phyloP scores from a whole-genome alignment of 176 grass and related monocot species.

The Avena sativa region DNA sequence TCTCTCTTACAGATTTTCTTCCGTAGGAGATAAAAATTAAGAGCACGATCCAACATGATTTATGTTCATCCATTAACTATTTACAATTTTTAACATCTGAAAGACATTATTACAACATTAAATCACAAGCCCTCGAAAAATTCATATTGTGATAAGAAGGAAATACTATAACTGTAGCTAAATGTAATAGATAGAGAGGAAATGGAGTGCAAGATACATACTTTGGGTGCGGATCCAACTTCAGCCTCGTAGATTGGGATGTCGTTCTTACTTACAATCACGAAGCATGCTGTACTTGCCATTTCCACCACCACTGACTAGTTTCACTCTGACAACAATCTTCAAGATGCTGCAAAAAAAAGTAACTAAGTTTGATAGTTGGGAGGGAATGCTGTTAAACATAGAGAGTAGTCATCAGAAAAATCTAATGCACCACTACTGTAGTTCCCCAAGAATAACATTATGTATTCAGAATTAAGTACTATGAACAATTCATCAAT shows the following conservation, averaged over 20 bases:
- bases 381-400: not conserved
- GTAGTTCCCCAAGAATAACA: conserved; percentile 22
- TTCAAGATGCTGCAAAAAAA: conserved; percentile 29
- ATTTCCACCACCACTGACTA: conserved; percentile 47
- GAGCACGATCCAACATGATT: conserved; percentile 3
- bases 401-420: conserved; percentile 28
- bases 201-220: conserved; percentile 22
- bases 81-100: not conserved
- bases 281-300: conserved; percentile 86
- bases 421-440: not conserved
- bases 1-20: conserved; percentile 2
- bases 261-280: conserved; percentile 86
- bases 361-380: not conserved
- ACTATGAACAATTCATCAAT: not conserved
- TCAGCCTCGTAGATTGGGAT: conserved; percentile 94
- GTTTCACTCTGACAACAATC: not conserved
- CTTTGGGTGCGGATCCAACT: conserved; percentile 73
- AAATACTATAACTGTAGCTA: not conserved
- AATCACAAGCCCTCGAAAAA: not conserved
- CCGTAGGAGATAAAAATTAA: not conserved
- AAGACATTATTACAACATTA: not conserved
- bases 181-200: conserved; percentile 33
- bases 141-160: not conserved
- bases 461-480: conserved; percentile 13
- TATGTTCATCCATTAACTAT: conserved; percentile 27